Conservation (phyloP, 2,329 filamentous ascomycete genomes). For the Exserohilum rostratum region DNA sequence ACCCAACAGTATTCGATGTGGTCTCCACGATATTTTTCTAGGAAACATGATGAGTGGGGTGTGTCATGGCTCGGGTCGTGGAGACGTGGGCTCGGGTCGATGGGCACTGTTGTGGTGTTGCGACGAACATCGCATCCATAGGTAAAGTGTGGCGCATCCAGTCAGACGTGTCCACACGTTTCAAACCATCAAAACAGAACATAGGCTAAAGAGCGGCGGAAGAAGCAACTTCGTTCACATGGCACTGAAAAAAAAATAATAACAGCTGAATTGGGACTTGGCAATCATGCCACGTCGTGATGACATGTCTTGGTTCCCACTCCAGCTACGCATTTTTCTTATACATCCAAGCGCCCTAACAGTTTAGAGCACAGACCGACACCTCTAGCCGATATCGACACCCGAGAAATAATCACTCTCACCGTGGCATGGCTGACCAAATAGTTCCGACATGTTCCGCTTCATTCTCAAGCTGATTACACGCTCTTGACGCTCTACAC, state of each 20-base stretch:
- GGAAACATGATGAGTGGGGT: neutral
- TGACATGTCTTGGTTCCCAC: neutral
- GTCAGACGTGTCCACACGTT: neutral
- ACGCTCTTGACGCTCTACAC: slow-evolving; percentile 31
- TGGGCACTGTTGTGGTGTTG: neutral
- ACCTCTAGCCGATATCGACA: no score
- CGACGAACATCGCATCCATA: slow-evolving; percentile 1
- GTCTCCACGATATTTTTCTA: neutral
- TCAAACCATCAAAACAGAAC: neutral
- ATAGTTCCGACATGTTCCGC: neutral
- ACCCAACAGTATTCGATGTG: neutral
- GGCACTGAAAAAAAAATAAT: no score
- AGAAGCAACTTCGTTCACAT: neutral
- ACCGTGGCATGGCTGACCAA: neutral
- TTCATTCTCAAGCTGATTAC: neutral
- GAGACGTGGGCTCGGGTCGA: neutral
- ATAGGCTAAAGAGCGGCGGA: neutral
- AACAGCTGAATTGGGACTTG: no score
- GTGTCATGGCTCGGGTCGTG: neutral
- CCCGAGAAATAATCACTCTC: neutral
- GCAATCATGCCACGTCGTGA: neutral
- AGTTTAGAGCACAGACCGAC: no score
- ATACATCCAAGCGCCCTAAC: neutral
- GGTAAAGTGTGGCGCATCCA: neutral
- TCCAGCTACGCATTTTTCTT: neutral